Conservation (phyloP, 2,329 filamentous ascomycete species). For the Furcasterigmium furcatum region DNA sequence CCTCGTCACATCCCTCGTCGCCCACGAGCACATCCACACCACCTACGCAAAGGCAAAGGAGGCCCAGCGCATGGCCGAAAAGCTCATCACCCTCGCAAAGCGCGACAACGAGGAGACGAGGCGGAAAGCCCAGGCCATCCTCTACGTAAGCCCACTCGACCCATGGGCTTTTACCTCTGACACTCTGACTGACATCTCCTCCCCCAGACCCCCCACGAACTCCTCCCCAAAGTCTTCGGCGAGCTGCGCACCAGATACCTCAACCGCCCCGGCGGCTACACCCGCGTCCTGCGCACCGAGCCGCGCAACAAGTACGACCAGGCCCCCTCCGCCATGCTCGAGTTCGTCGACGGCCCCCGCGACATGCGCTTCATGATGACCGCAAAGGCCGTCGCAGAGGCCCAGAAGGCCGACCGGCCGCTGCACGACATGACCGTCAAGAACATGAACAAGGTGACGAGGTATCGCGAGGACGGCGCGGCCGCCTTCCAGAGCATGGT, state of each 20-base stretch:
- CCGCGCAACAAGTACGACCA: constrained; percentile 81
- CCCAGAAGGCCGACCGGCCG: constrained; percentile 49
- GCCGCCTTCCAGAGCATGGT: constrained; percentile 66
- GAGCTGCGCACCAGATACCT: constrained; percentile 77
- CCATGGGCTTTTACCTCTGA: too few relatives aligned
- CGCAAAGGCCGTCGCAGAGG: constrained; percentile 74
- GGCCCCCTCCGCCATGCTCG: constrained; percentile 84
- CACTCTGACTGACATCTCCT: not conserved
- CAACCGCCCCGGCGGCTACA: constrained; percentile 84
- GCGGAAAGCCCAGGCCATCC: constrained; percentile 71
- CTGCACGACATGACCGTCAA: constrained; percentile 69
- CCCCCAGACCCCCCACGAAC: constrained; percentile 59
- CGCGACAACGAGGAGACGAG: constrained; percentile 81
- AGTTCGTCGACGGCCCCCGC: constrained; percentile 89
- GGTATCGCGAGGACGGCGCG: constrained; percentile 66
- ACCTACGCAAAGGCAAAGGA: constrained; percentile 98
- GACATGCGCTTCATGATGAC: constrained; percentile 96
- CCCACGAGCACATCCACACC: constrained; percentile 87
- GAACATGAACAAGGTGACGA: constrained; percentile 82
- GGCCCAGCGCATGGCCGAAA: constrained; percentile 88
- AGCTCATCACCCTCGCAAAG: constrained; percentile 91
- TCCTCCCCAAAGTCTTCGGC: constrained; percentile 85
- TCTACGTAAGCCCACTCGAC: constrained; percentile 65
- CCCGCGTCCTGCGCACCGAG: constrained; percentile 88
- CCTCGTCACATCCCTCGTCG: constrained; percentile 90